These are phyloP conservation scores for Aeminium ludgeri DNA, from an alignment of 495 filamentous ascomycete species.

Conservation along the genomic window DNA sequence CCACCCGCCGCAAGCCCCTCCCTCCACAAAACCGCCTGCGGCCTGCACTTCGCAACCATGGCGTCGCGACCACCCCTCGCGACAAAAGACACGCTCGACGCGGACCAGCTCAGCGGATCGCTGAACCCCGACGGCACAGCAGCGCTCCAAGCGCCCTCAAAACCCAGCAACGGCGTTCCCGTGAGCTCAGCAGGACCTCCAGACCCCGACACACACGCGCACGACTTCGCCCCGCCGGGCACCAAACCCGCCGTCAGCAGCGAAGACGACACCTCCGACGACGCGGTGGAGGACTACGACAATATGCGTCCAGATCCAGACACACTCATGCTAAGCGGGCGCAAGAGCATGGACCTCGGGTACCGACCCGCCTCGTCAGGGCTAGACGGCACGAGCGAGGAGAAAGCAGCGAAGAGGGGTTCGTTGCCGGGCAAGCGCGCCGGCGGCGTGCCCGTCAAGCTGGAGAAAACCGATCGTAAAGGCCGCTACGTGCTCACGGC, in stretches of 20 bases:
- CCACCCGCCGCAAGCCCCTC: too few relatives aligned
- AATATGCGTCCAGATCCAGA: constrained; percentile 15
- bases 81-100: too few relatives aligned
- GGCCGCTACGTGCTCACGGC: constrained; percentile 37
- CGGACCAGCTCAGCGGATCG: too few relatives aligned
- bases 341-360: constrained; percentile 7
- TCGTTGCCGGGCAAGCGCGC: constrained; percentile 5
- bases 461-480: constrained; percentile 30
- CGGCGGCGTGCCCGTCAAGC: constrained; percentile 30
- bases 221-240: background rate
- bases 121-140: too few relatives aligned
- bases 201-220: background rate
- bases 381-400: background rate
- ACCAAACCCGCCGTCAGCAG: background rate
- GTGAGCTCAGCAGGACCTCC: too few relatives aligned
- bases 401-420: background rate
- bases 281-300: constrained; percentile 18
- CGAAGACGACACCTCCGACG: constrained; percentile 4
- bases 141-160: too few relatives aligned
- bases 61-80: too few relatives aligned
- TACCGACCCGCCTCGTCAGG: background rate
- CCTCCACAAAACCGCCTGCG: too few relatives aligned
- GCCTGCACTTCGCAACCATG: too few relatives aligned
- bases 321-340: constrained; percentile 10
- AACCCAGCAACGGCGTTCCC: too few relatives aligned